These are phyloP conservation scores for Euclidium syriacum DNA, from an alignment of 345 rosid genomes.

Conservation along the genomic window DNA sequence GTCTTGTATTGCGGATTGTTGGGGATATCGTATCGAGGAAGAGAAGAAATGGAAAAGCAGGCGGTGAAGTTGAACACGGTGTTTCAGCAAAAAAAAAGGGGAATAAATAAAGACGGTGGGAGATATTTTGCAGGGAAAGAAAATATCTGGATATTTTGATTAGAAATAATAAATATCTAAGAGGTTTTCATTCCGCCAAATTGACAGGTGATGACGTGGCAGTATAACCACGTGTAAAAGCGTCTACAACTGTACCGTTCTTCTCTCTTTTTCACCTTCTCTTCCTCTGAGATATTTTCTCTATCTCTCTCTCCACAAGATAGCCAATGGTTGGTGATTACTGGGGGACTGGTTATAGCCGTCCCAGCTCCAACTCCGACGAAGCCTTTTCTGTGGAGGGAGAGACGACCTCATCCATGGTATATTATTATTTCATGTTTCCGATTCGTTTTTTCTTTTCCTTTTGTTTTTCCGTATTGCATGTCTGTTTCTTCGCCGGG, in stretches of 20 bases:
- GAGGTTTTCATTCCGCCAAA: constrained; percentile 6
- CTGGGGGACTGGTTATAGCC: constrained; percentile 26
- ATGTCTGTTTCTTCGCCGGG: neutral
- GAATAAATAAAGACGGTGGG: constrained; percentile 4
- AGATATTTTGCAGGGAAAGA: constrained; percentile 17
- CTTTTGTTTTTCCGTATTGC: neutral
- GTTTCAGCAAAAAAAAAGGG: too few relatives aligned
- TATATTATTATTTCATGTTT: constrained; percentile 9
- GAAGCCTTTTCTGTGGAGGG: constrained; percentile 25
- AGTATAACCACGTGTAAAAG: constrained; percentile 62
- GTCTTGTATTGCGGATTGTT: too few relatives aligned
- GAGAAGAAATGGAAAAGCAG: too few relatives aligned
- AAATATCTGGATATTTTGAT: constrained; percentile 28
- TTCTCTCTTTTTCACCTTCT: constrained; percentile 6
- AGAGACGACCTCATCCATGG: constrained; percentile 29
- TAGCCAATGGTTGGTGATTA: constrained; percentile 27
- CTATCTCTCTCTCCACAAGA: neutral
- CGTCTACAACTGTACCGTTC: constrained; percentile 49
- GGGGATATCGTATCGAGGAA: too few relatives aligned
- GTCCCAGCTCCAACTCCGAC: constrained; percentile 28
- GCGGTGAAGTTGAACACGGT: too few relatives aligned
- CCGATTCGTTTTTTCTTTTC: neutral
- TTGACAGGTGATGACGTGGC: constrained; percentile 45
- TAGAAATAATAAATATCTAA: constrained; percentile 6
- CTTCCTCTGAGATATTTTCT: neutral